Evolutionary conservation across 768 basidiomycete species (phyloP).

Genomic region (Thelephora aurantiotincta): DNA sequence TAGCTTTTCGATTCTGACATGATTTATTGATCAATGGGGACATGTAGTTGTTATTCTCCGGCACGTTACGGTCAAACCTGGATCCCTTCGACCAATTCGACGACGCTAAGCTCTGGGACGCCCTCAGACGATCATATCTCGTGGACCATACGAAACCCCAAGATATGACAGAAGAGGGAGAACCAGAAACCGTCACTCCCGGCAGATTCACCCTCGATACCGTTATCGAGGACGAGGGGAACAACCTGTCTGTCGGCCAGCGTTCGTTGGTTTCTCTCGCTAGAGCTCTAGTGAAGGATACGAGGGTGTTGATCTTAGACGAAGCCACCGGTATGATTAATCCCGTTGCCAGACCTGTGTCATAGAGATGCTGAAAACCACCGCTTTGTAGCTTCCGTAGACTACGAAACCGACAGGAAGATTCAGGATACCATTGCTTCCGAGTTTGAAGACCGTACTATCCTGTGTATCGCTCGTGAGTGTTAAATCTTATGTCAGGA

Average conservation of each 20-base stretch:
- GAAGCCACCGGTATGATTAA: conserved; percentile 58
- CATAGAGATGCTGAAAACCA: not conserved
- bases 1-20: not conserved
- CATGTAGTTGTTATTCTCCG: conserved; percentile 36
- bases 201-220: conserved; percentile 72
- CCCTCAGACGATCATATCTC: conserved; percentile 72
- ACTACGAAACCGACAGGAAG: conserved; percentile 80
- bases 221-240: conserved; percentile 75
- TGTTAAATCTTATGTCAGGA: conserved; percentile 5
- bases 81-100: conserved; percentile 79
- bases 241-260: conserved; percentile 70
- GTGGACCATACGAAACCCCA: conserved; percentile 36
- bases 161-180: conserved; percentile 19
- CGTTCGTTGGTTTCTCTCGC: conserved; percentile 79
- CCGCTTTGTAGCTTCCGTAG: conserved; percentile 49
- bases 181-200: conserved; percentile 20
- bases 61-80: conserved; percentile 74
- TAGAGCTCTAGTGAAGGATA: conserved; percentile 76
- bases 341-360: not conserved
- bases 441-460: conserved; percentile 74
- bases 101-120: conserved; percentile 78
- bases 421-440: conserved; percentile 83
- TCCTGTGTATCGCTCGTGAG: conserved; percentile 79
- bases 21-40: conserved; percentile 3
- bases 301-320: conserved; percentile 76